Evolutionary conservation across 148 eudicot genomes (phyloP).

Genomic region (Cornus suecica): DNA sequence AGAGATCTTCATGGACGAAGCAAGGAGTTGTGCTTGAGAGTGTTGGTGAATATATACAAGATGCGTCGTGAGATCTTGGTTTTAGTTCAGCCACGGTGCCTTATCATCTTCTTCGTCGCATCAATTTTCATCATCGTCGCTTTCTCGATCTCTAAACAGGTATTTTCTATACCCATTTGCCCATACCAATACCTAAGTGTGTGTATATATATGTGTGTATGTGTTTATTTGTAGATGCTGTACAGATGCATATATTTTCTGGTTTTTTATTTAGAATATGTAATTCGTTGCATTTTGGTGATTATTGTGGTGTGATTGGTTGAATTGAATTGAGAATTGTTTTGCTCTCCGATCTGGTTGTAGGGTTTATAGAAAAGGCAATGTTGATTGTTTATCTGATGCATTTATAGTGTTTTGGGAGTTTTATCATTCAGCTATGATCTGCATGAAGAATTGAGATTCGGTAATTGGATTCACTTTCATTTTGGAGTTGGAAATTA

Average conservation of each 20-base stretch:
- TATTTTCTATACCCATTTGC: neutral
- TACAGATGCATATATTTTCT: neutral
- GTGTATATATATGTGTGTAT: neutral
- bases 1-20: neutral
- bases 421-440: neutral
- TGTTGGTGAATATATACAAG: neutral
- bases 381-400: neutral
- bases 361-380: neutral
- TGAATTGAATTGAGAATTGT: neutral
- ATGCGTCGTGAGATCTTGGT: constrained; percentile 67
- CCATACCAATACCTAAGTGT: neutral
- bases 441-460: neutral
- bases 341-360: neutral
- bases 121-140: constrained; percentile 41
- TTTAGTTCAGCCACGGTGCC: constrained; percentile 45
- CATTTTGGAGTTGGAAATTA: too few species aligned
- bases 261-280: too few species aligned
- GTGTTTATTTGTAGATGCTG: neutral
- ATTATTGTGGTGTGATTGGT: neutral
- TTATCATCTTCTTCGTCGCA: constrained; percentile 37
- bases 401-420: neutral
- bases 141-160: constrained; percentile 43
- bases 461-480: too few species aligned
- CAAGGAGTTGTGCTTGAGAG: neutral
- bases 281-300: neutral